Conservation (phyloP, 331 rosid genomes). For the Quercus lobata region DNA sequence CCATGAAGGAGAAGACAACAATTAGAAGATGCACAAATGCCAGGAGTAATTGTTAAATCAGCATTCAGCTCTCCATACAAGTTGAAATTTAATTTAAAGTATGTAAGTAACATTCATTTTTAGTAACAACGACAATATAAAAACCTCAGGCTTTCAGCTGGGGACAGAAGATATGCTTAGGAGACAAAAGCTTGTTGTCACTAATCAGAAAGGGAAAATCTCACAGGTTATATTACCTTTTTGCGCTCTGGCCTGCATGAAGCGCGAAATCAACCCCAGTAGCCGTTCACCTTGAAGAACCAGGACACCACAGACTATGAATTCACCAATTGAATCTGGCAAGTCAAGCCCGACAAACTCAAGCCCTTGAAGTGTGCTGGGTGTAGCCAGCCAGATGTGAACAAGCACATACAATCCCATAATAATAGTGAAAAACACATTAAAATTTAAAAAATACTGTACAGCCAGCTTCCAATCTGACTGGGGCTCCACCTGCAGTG, state of each 20-base stretch:
- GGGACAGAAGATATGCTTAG: constrained; percentile 2
- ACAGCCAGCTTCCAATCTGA: constrained; percentile 71
- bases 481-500: constrained; percentile 61
- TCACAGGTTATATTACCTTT: constrained; percentile 43
- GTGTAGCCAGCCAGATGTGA: constrained; percentile 66
- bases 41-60: not conserved
- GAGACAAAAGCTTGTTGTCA: constrained; percentile 9
- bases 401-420: constrained; percentile 62
- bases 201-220: constrained; percentile 2
- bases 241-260: constrained; percentile 74
- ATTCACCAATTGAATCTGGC: constrained; percentile 91
- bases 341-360: constrained; percentile 90
- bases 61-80: not conserved
- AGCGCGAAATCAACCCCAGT: constrained; percentile 65
- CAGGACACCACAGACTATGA: constrained; percentile 61
- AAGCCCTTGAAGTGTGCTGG: constrained; percentile 68
- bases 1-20: not conserved
- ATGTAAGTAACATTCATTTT: not conserved
- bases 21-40: constrained; percentile 16
- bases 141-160: not conserved
- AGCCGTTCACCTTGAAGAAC: constrained; percentile 77
- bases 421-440: constrained; percentile 44
- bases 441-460: constrained; percentile 77
- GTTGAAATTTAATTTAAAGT: not conserved
- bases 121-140: not conserved